These are phyloP conservation scores for Diospyros lotus DNA, from an alignment of 148 eudicot species.

Conservation along the genomic window DNA sequence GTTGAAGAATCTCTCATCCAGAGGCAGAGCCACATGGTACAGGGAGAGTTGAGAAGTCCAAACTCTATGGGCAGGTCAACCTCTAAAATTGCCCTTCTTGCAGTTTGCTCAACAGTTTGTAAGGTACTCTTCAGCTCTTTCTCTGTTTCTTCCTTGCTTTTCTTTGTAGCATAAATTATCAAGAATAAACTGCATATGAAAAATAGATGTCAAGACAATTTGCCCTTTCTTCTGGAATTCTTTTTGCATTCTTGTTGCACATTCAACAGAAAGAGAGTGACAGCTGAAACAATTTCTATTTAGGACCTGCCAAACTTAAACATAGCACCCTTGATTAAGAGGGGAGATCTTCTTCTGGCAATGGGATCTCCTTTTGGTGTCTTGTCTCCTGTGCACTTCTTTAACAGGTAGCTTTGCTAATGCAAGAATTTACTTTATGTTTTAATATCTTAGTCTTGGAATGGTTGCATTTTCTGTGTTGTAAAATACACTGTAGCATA, in stretches of 20 bases:
- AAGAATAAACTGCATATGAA: not conserved
- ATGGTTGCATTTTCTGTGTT: not conserved
- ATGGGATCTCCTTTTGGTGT: constrained; percentile 97
- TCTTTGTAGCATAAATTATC: not conserved
- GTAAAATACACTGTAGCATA: not conserved
- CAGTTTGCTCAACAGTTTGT: constrained; percentile 32
- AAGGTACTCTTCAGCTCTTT: constrained; percentile 37
- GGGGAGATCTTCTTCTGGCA: constrained; percentile 77
- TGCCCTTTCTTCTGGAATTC: constrained; percentile 12
- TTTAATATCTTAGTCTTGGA: constrained; percentile 4
- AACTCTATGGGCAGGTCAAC: constrained; percentile 41
- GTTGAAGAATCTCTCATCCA: constrained; percentile 35
- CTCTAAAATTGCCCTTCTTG: constrained; percentile 67
- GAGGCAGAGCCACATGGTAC: constrained; percentile 20
- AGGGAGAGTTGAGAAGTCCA: constrained; percentile 25
- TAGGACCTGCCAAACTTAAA: constrained; percentile 60
- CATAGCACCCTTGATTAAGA: constrained; percentile 40
- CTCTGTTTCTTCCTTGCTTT: not conserved
- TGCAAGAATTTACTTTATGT: not conserved
- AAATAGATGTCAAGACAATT: constrained; percentile 3
- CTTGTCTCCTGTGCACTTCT: constrained; percentile 85
- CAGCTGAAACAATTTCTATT: constrained; percentile 34
- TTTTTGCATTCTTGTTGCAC: constrained; percentile 17
- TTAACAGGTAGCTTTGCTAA: constrained; percentile 57
- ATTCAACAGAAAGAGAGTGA: constrained; percentile 43